Conservation (phyloP, 208 protist genomes). For the Kentomonas sorsogonicus region DNA sequence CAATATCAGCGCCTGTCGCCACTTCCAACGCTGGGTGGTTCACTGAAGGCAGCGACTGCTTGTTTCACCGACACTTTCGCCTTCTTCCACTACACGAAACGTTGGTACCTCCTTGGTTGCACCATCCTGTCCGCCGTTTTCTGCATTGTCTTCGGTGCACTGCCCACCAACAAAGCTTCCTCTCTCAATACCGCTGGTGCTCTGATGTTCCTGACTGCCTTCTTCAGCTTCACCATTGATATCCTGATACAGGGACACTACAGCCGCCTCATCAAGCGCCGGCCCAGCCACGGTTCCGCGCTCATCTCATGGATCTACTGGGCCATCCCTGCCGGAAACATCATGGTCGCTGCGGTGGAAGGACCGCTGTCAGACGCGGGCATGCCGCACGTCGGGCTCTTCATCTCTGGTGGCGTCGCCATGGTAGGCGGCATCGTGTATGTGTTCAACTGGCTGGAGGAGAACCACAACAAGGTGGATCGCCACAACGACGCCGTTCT, state of each 20-base stretch:
- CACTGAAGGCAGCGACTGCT: slow-evolving; percentile 26
- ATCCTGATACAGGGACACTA: slow-evolving; percentile 38
- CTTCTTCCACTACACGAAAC: slow-evolving; percentile 35
- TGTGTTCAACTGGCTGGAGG: slow-evolving; percentile 36
- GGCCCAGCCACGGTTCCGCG: slow-evolving; percentile 18
- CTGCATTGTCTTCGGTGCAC: slow-evolving; percentile 16
- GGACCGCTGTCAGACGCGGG: slow-evolving; percentile 32
- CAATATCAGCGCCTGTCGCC: slow-evolving; percentile 26
- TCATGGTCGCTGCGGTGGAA: slow-evolving; percentile 15
- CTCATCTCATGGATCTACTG: slow-evolving; percentile 39
- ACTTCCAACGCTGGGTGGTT: slow-evolving; percentile 24
- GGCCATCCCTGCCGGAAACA: slow-evolving; percentile 21
- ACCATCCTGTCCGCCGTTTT: slow-evolving; percentile 19
- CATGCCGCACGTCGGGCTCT: slow-evolving; percentile 17
- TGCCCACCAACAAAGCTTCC: slow-evolving; percentile 18
- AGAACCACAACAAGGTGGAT: slow-evolving; percentile 24
- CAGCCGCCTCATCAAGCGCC: slow-evolving; percentile 31
- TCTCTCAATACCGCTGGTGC: slow-evolving; percentile 19
- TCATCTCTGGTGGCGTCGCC: slow-evolving; percentile 22
- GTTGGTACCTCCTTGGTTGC: slow-evolving; percentile 25
- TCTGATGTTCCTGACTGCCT: slow-evolving; percentile 15
- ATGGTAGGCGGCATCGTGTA: slow-evolving; percentile 15
- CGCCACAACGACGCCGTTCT: slow-evolving; percentile 14
- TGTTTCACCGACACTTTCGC: slow-evolving; percentile 27
- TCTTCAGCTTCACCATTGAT: slow-evolving; percentile 31